phyloP scores from a whole-genome alignment of 1,284 basidiomycete species.

The Trametes sp. region DNA sequence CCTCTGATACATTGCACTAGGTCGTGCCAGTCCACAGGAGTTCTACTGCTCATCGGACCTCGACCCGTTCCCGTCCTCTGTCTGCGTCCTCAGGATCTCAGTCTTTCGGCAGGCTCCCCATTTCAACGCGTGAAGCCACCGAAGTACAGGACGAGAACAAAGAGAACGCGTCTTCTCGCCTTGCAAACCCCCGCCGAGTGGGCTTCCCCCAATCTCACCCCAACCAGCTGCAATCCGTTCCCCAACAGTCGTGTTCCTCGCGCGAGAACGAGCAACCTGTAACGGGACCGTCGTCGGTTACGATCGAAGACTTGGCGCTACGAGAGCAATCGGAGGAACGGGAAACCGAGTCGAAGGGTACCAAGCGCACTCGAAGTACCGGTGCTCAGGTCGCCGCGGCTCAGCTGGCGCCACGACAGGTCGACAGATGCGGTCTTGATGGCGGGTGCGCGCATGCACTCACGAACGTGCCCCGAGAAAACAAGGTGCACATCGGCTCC shows the following conservation, averaged over 20 bases:
- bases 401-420: neutral
- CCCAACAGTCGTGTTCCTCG: neutral
- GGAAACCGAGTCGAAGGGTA: neutral
- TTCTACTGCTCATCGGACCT: too few relatives aligned
- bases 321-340: neutral
- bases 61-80: too few relatives aligned
- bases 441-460: neutral
- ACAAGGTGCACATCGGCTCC: neutral
- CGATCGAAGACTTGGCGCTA: neutral
- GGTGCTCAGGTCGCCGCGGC: neutral
- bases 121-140: too few relatives aligned
- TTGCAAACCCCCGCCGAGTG: too few relatives aligned
- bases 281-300: neutral
- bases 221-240: neutral
- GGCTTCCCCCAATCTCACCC: neutral
- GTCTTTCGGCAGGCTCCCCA: too few relatives aligned
- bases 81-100: too few relatives aligned
- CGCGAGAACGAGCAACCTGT: neutral
- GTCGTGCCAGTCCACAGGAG: too few relatives aligned
- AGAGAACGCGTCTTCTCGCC: too few relatives aligned
- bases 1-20: too few relatives aligned
- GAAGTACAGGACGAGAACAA: too few relatives aligned
- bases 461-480: neutral
- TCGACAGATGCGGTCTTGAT: neutral
- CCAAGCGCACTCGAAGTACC: neutral